Evolutionary conservation across 148 eudicot genomes (phyloP).

Genomic region (Arbutus unedo): DNA sequence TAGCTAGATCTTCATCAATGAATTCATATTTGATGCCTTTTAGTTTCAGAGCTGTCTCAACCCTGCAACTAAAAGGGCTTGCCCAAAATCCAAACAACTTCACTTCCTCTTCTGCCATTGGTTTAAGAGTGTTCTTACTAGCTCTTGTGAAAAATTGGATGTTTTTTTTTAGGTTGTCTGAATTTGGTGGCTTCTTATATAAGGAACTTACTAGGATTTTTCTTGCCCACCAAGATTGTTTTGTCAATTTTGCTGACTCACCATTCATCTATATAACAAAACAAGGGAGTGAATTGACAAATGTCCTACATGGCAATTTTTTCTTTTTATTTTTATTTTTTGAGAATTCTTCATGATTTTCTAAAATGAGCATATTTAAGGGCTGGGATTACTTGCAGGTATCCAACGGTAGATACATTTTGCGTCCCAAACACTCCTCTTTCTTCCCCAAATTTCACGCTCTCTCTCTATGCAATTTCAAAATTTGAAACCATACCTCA

Average conservation of each 20-base stretch:
- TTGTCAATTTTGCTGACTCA: neutral
- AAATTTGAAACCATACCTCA: too few relatives aligned
- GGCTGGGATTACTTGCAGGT: too few relatives aligned
- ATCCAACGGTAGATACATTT: too few relatives aligned
- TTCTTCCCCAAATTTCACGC: too few relatives aligned
- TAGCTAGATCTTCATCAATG: slow-evolving; percentile 23
- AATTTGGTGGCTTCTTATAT: neutral
- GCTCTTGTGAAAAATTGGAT: neutral
- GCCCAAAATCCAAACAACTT: neutral
- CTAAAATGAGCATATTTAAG: too few relatives aligned
- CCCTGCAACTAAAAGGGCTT: slow-evolving; percentile 9
- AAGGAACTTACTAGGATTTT: neutral
- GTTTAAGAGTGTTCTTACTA: neutral
- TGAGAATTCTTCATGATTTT: too few relatives aligned
- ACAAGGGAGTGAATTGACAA: too few relatives aligned
- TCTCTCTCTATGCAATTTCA: too few relatives aligned
- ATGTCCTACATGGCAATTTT: too few relatives aligned
- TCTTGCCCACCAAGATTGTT: neutral
- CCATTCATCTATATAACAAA: too few relatives aligned
- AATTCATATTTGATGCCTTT: slow-evolving; percentile 34
- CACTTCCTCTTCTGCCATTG: slow-evolving; percentile 8
- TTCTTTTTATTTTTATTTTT: too few relatives aligned
- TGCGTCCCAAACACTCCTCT: too few relatives aligned
- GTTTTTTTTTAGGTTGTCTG: neutral
- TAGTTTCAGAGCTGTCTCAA: slow-evolving; percentile 21